Base-by-base conservation (phyloP, 2,329 filamentous ascomycete species). In the Diaporthe capsici region DNA sequence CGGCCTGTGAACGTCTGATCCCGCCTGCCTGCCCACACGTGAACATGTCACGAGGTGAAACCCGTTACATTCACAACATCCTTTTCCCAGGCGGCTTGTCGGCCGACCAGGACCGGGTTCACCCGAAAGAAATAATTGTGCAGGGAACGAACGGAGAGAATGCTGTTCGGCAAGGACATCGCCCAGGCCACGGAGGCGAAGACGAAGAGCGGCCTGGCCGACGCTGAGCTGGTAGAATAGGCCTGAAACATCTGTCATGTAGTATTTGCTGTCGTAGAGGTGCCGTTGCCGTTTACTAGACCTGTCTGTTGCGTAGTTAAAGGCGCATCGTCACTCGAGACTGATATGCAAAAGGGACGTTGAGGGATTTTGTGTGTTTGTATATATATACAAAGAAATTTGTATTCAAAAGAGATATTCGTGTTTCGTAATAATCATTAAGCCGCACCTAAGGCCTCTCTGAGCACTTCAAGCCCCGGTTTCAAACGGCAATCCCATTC, bases 381-480 rank as follows among this genome's bases (percentile, higher is more conserved):
- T 70, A 25, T 70, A 70, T 70, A 70, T 70, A 70, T 70, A 70
- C 65, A 70, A 42, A 55, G 65, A 70, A 70, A 70, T 55, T 22
- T 70, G 65, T 70, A 55, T 70, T 70, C 47, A 70, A 55, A 51
- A 70, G 34, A 70, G 65, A 70, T 70, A 70, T 28, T 70, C 49
- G 65, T 70, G 65, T 55, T 70, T 70, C 65, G 65, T 70, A 70
- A 70, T 55, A 55, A 65, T 73, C 71, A 73, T 73, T 73, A 73
- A 73, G 71, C 71, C 71, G 71, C 71, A 61, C 71, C 71, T 63
- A 65, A 73, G 71, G 71, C 71, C 71, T 65, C 71, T 73, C 71
- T 70, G 71, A 73, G 58, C 71, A 73, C 71, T 73, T 73, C 71
- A 73, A 73, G 71, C 71, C 71, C 71, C 58, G 71, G 71, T 73